Base-by-base conservation (phyloP, 176 grass and related monocot species). In the Saccharum spontaneum region DNA sequence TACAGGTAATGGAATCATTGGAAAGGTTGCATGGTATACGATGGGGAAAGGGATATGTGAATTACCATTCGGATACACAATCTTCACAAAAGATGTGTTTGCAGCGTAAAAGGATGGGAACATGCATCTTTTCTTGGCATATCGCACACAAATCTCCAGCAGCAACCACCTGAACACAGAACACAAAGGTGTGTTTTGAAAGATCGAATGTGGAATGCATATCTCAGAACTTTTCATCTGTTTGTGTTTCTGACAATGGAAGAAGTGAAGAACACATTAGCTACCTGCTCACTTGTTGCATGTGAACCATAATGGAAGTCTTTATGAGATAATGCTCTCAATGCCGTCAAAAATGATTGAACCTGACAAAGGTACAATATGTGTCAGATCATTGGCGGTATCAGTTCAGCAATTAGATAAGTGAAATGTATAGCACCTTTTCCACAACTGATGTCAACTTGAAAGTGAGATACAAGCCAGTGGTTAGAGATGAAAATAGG, bases 381-480 rank as follows among this genome's bases (percentile, higher is more conserved):
- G 38, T 79, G 86, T 88, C 63, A 66, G 63, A 66, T 57, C 57
- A 59, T 75, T 15, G 36, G 5, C 76, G 8, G 50, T 64, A 63
- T 16, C 28, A 37, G 41, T 75, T 68, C 34, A 50, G 10, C 31
- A 60, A 81, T 54, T 33, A 49, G n/a, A 44, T 52, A 71, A 17
- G 23, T 13, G 36, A 87, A 87, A 87, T 41, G 39, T 77, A 71
- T 24, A 18, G 22, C 62, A 99, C 97, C 90, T 99, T 99, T 83
- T 99, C 97, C 73, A 99, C 91, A 73, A 99, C 97, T 86, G 97
- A 99, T 85, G 97, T 94, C 79, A 99, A 80, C 84, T 99, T 99
- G 90, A 99, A 99, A 88, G 97, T 99, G 87, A 99, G 97, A 85
- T 99, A 99, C 24, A 99, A 72, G 39, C 97, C 97, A 6, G 97